Evolutionary conservation across 192 early-diverging fungal species (phyloP).

Genomic region (Backusella mclennaniae): DNA sequence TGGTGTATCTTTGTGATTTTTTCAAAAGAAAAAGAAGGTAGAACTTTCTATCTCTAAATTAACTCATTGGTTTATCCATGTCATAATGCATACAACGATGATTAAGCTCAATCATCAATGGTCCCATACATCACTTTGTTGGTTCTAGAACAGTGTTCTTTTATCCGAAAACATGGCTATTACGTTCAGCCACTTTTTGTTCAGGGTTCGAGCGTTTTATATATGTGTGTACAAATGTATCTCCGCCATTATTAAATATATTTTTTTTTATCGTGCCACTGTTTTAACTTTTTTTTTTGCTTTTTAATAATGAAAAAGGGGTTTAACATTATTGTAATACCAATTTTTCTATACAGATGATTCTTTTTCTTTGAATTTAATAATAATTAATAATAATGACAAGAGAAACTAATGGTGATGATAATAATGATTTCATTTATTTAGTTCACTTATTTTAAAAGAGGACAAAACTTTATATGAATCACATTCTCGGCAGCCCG

Average conservation of each 20-base stretch:
- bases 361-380: neutral
- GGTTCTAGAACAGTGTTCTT: neutral
- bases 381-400: no score
- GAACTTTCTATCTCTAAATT: neutral
- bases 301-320: neutral
- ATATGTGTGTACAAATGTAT: neutral
- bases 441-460: neutral
- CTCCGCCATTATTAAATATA: neutral
- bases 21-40: neutral
- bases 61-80: neutral
- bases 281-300: neutral
- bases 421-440: neutral
- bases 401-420: no score
- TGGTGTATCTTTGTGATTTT: neutral
- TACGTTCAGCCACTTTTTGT: neutral
- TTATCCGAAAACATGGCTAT: neutral
- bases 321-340: neutral
- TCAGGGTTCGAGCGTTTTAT: neutral
- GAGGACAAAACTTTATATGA: neutral
- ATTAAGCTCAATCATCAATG: neutral
- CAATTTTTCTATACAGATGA: neutral
- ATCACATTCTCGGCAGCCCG: neutral
- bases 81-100: neutral
- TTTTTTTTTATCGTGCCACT: neutral
- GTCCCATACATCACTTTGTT: neutral